Base-by-base conservation (phyloP, 2,329 filamentous ascomycete genomes). In the Cladosporium sp. region DNA sequence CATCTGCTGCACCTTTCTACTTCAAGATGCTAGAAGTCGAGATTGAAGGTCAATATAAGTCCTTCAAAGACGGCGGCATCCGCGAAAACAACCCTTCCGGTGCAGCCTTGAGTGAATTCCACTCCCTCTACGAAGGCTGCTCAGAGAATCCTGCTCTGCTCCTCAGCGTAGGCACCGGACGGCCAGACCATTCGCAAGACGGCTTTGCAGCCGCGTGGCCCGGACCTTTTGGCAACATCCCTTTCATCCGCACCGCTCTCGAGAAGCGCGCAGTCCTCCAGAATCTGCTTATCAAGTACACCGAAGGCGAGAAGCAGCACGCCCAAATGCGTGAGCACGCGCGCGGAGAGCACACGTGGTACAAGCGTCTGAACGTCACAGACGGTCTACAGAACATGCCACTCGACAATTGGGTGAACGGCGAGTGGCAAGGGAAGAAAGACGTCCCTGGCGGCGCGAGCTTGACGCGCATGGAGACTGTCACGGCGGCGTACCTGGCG, bases 1-100 rank as follows among this genome's bases (percentile, higher is more conserved):
- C 84, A 0, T 83, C 80, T 1, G 84, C 84, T 2, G 83, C 83
- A 0, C 83, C 83, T 0, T 83, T 84, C 71, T 84, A 82, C 72
- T 84, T 84, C 73, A 78, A 83, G 55, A 81, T 82, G 76, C 76
- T 84, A 11, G 76, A 79, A 64, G 79, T 80, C 6, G 78, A 82
- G 34, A 72, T 83, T 38, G 75, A 76, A n/a, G 77, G 77, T 26
- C 75, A 76, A 51, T 72, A 75, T 58, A 73, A 71, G 57, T 78
- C 77, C 11, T 83, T 83, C 77, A 83, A 83, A 71, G 82, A 84
- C 65, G 82, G 82, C 34, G 82, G 82, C 26, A 84, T 83, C 52
- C 78, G 81, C 41, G 82, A 83, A 64, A 83, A 84, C 74, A 84
- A 84, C 55, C 82, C 82, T 3, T 77, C 77, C 15, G 81, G 81